Conservation (phyloP, 2,329 filamentous ascomycete species). For the Fusarium miscanthi region DNA sequence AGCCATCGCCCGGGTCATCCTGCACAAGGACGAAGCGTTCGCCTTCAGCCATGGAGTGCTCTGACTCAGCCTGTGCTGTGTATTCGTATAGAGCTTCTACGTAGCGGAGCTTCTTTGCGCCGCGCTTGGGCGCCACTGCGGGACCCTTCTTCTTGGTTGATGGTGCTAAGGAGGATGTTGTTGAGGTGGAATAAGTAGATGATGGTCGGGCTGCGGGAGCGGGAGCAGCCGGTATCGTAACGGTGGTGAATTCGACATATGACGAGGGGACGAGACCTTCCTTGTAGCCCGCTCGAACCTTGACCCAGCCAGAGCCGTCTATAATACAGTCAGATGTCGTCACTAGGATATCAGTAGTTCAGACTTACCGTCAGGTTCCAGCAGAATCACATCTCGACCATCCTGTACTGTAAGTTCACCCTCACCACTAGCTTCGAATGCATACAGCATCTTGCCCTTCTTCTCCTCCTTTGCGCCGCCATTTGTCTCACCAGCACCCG, state of each 20-base stretch:
- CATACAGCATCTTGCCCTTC: conserved; percentile 89
- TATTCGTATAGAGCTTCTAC: conserved; percentile 96
- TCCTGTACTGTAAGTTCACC: conserved; percentile 86
- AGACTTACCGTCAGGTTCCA: conserved; percentile 87
- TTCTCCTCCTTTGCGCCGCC: conserved; percentile 59
- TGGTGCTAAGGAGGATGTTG: conserved; percentile 49
- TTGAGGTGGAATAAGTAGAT: conserved; percentile 81
- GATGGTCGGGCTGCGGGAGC: conserved; percentile 69
- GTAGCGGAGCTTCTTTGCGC: conserved; percentile 93
- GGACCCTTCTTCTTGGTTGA: conserved; percentile 85
- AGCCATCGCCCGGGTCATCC: conserved; percentile 90
- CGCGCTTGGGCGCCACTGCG: conserved; percentile 87
- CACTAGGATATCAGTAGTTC: neutral
- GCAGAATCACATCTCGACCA: conserved; percentile 78
- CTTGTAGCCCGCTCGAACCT: conserved; percentile 77
- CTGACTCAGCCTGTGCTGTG: conserved; percentile 82
- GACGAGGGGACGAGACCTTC: conserved; percentile 89
- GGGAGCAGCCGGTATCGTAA: conserved; percentile 54
- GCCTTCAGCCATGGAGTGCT: conserved; percentile 91
- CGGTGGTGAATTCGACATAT: conserved; percentile 78
- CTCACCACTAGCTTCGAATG: conserved; percentile 82
- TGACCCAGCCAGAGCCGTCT: conserved; percentile 95
- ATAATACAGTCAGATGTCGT: conserved; percentile 25
- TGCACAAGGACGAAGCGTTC: conserved; percentile 92
- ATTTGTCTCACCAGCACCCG: conserved; percentile 62